Percentiles rank a stretch among this genome's conserved stretches.
These are phyloP conservation scores for Penicillium sp. DNA, from an alignment of 2,329 filamentous ascomycete genomes.

Conservation along the genomic window DNA sequence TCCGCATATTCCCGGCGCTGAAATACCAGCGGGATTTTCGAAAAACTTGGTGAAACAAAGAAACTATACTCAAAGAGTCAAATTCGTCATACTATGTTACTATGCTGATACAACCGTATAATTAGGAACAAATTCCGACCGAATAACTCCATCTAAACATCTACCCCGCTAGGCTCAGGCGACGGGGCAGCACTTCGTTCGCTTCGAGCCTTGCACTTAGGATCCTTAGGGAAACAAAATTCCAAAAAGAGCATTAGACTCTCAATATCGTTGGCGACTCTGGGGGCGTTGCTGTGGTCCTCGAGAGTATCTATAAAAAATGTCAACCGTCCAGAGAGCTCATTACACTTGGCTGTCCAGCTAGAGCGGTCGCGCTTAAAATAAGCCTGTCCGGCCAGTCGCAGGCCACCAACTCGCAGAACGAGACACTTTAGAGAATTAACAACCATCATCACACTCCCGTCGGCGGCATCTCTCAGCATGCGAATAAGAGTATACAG, in stretches of 20 bases:
- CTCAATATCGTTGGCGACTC: neutral
- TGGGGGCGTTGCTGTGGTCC: neutral
- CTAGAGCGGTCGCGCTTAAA: neutral
- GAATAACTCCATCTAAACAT: neutral
- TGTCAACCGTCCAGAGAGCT: neutral
- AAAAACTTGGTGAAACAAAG: too few species aligned
- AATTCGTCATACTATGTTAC: too few species aligned
- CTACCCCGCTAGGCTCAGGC: neutral
- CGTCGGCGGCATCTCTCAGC: neutral
- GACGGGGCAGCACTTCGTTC: constrained; percentile 8
- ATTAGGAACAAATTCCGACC: neutral
- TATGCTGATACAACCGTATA: neutral
- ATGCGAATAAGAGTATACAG: constrained; percentile 5
- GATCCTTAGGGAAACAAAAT: neutral
- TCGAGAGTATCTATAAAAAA: neutral
- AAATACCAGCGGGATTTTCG: neutral
- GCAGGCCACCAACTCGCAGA: neutral
- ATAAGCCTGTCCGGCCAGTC: constrained; percentile 1
- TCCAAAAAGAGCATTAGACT: neutral
- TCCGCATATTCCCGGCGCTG: neutral
- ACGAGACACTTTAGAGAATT: neutral
- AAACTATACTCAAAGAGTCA: too few species aligned
- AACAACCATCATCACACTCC: neutral
- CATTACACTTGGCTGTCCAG: constrained; percentile 2
- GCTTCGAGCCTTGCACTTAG: neutral